These are phyloP conservation scores for Diaporthe batatas DNA, from an alignment of 2,329 filamentous ascomycete species.

Conservation along the genomic window DNA sequence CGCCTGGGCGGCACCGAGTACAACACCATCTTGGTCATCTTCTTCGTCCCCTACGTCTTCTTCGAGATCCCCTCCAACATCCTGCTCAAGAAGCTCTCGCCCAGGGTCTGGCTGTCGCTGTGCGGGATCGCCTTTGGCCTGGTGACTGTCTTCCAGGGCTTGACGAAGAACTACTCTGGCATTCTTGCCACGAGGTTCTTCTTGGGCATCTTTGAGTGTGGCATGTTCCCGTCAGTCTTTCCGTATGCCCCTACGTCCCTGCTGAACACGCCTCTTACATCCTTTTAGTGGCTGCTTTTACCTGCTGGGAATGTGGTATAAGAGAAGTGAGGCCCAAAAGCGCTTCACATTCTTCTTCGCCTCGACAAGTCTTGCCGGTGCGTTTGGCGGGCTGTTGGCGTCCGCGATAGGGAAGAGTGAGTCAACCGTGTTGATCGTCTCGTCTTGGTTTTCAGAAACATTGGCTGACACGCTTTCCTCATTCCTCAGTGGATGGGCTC, in stretches of 20 bases:
- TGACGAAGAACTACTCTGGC: constrained; percentile 82
- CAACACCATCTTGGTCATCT: constrained; percentile 83
- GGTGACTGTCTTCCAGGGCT: constrained; percentile 79
- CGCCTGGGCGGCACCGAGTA: constrained; percentile 71
- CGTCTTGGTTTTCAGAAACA: neutral
- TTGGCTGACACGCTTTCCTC: neutral
- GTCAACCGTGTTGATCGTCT: constrained; percentile 34
- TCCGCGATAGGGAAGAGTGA: constrained; percentile 84
- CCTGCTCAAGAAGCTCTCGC: constrained; percentile 75
- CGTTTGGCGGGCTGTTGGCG: constrained; percentile 88
- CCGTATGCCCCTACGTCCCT: constrained; percentile 60
- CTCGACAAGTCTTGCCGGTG: constrained; percentile 82
- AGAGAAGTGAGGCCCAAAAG: constrained; percentile 87
- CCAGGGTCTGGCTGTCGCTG: constrained; percentile 78
- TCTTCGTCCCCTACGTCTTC: constrained; percentile 83
- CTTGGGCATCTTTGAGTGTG: constrained; percentile 81
- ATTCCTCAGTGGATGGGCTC: constrained; percentile 71
- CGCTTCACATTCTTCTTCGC: constrained; percentile 96
- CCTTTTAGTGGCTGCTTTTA: constrained; percentile 61
- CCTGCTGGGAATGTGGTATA: constrained; percentile 90
- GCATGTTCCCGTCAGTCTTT: constrained; percentile 80
- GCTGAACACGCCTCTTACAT: neutral
- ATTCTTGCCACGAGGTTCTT: constrained; percentile 88
- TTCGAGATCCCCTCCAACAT: constrained; percentile 82
- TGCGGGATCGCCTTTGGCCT: constrained; percentile 91